Base-by-base conservation (phyloP, 2,329 filamentous ascomycete species). In the Exophiala mesophila region DNA sequence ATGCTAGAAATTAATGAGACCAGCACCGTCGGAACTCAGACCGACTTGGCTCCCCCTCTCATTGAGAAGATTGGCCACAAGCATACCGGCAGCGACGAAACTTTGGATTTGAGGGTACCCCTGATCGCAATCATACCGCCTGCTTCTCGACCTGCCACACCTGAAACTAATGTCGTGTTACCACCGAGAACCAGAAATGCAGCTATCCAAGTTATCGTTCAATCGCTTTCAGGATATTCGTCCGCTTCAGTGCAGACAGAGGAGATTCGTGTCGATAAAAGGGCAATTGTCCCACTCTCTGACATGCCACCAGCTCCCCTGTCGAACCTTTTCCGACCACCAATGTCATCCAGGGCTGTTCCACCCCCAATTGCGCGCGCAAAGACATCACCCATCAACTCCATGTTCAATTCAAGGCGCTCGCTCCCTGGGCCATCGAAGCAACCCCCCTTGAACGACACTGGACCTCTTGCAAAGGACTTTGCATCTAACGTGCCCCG, bases 91-190 rank as follows among this genome's bases (percentile, higher is more conserved):
- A 52, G 51, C 20, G 47, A 47, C 20, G 51, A 55, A 32, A 50
- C 45, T 39, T 8, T 55, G 48, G 36, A 43, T 66, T 69, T 52
- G 64, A 78, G 72, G 3, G 84, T 96, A 48, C 90, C 90, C 1
- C 85, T 82, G 56, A 98, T 98, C 59, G 85, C 87, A 42, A 87
- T 98, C 38, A 85, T 94, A 55, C 92, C 92, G 21, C 90, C 92
- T 0, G 80, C 76, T 3, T 94, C 88, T 41, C 78, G 85, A 35
- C 88, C 90, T n/a, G 72, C 82, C 3, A 88, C 88, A 2, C 88
- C 88, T 2, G 77, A 76, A 35, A 46, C 44, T 36, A 47, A 41
- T 39, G 74, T 81, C 4, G 77, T 94, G 41, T 81, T 94, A 20
- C 88, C 88, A 40, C 81, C 89, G 43, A 80, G 80, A 49, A 83